Evolutionary conservation across 352 stramenopile species (phyloP).

Genomic region (Vaucheria bursata): DNA sequence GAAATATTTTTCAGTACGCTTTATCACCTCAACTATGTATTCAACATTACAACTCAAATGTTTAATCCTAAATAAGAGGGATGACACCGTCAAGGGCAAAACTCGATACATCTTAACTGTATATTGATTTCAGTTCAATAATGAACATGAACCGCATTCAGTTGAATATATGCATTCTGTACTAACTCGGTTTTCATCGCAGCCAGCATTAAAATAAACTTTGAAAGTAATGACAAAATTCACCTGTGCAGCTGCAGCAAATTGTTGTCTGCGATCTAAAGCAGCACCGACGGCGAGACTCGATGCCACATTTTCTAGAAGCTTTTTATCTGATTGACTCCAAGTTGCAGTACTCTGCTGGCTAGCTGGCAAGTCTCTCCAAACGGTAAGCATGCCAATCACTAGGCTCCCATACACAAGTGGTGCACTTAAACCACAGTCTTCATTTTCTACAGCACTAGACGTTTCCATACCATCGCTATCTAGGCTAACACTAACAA

Average conservation of each 20-base stretch:
- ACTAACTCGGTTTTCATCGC: too few relatives aligned
- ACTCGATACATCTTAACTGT: too few relatives aligned
- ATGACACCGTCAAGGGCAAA: too few relatives aligned
- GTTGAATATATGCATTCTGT: too few relatives aligned
- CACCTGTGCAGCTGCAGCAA: conserved; percentile 19
- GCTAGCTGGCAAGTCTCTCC: neutral
- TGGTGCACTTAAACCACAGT: conserved; percentile 29
- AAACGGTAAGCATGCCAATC: conserved; percentile 44
- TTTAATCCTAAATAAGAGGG: too few relatives aligned
- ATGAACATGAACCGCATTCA: too few relatives aligned
- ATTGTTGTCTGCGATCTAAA: conserved; percentile 41
- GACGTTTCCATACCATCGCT: conserved; percentile 6
- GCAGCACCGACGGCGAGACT: conserved; percentile 37
- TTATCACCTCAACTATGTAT: too few relatives aligned
- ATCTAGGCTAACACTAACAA: conserved; percentile 10
- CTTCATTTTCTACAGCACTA: conserved; percentile 15
- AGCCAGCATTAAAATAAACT: too few relatives aligned
- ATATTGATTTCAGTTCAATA: too few relatives aligned
- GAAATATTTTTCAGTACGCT: too few relatives aligned
- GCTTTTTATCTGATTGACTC: conserved; percentile 8
- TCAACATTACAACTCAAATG: too few relatives aligned
- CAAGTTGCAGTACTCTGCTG: neutral
- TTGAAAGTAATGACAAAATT: neutral
- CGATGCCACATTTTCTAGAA: conserved; percentile 39
- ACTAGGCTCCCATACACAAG: conserved; percentile 33